Base-by-base conservation (phyloP, 192 early-diverging fungal species). In the Backusella luteola region DNA sequence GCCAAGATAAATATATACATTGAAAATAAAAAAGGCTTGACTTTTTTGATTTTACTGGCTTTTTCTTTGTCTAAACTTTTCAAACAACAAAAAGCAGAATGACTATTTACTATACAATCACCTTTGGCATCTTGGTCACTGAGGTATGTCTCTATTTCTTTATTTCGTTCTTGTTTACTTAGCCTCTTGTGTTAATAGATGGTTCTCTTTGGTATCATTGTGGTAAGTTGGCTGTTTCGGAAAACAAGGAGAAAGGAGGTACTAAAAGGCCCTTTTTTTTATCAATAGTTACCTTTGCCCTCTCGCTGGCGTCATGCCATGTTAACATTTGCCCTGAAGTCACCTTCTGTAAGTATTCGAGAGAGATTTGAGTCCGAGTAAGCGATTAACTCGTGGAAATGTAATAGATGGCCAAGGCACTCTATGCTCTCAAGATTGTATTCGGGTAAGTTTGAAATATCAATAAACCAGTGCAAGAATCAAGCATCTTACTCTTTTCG, bases 281-380 rank as follows among this genome's bases (percentile, higher is more conserved):
- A 12, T 38, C 32, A 42, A 2, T 81, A 89, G 88, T 56, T 87
- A 15, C 88, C 88, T 46, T 72, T 89, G 29, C 88, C 88, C 17
- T 79, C 74, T 71, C 79, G 80, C n/a, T 87, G 86, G 86, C 76
- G 88, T 74, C 80, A 82, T 59, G 82, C 82, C 0, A 76, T 87
- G 76, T 70, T 89, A 19, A 87, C 81, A 42, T 86, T 85, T 74
- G 66, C 86, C 15, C 82, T 85, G 21, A 76, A 67, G 9, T 89
- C 88, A 2, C 76, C 73, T 0, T 9, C 85, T 49, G 84, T 87
- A 83, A 80, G 81, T 38, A 49, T n/a, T 29, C 15, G 32, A 32
- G 23, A 74, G 21, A 26, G 32, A 32, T 32, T 2, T 19, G 15
- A 32, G 12, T 7, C 26, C 0, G 23, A 14, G 49, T 14, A 26